Base-by-base conservation (phyloP, 1,139 yeast species). In the Scheffersomyces stambukii region DNA sequence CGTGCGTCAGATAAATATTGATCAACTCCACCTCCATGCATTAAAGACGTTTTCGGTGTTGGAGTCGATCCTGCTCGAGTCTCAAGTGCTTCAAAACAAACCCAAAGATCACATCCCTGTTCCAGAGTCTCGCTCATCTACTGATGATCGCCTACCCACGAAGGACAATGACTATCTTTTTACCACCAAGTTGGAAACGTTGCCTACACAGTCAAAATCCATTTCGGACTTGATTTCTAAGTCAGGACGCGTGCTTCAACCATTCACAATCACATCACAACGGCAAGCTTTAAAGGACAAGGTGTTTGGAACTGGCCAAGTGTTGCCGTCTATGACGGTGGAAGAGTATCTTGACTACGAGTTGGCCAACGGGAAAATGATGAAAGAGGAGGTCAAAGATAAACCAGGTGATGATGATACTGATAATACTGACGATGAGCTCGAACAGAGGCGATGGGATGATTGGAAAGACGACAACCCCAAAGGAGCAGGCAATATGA, bases 231-330 rank as follows among this genome's bases (percentile, higher is more conserved):
- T 81, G 19, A 40, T 83, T 4, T 73, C 81, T 1, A 73, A 72
- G 40, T 75, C 74, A 29, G 96, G 96, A 3, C 82, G 79, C 51
- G 81, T 88, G 2, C 57, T 85, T 22, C 74, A 83, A 41, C 97
- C 96, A 6, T 91, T 91, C 53, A 84, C 93, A 0, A 71, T 91
- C 17, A 76, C 86, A 5, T 64, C 77, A 5, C 57, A 64, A 24
- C 67, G 83, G 31, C 73, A 77, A 15, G 74, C 78, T 25, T 45
- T 85, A 13, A 65, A 70, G 33, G 60, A 65, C 16, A 75, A 78
- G 42, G 96, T 89, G 0, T 78, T 75, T 48, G 96, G 97, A 1
- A 85, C 95, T 2, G 98, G 97, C 1, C 97, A 91, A 54, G 78
- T 74, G 20, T 64, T 91, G 21, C 99, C 99, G 1, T 85, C 96